Evolutionary conservation across 805 yeast species (phyloP), one percentile per base, ranked within the genome.

Genomic region (Wickerhamomyces alni): DNA sequence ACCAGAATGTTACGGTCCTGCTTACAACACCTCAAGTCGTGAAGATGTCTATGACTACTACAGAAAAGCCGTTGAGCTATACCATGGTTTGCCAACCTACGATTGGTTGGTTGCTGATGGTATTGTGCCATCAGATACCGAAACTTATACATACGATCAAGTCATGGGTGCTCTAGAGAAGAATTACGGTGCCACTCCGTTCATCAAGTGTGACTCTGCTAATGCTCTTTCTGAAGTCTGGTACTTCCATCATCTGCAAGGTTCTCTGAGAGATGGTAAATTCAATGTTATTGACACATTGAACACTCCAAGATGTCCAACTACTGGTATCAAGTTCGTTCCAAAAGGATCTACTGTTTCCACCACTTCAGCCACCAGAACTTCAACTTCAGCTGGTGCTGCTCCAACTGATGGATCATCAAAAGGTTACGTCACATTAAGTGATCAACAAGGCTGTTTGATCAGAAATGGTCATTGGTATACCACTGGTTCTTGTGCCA

Each of bases 391-490:
- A 13, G 38, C 61, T n/a, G 50, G 56, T 2, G 47, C 56, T 17
- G 38, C 30, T 15, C 44, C 54, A 18, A 59, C 62, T 18, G 72
- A 69, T 15, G 52, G 57, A 26, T 51, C 55, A 17, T 40, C 49
- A 2, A 45, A 56, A 35, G 88, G 87, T 2, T 67, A 59, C 50
- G 54, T 85, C 34, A 70, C 65, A 38, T 61, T 77, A 12, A 55
- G 69, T 16, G 74, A 64, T 31, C 73, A 80, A 42, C 46, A 60
- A 5, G 96, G 95, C 9, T 87, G 96, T 61, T 64, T 91, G 42
- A 91, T 89, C 53, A 76, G 84, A 44, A 84, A 77, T 53, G 99
- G 99, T 4, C 74, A 77, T 48, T 89, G 95, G 93, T 86, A 82
- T 62, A 57, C 72, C 5, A 58, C 64, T 30, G 96, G 96, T 1